A percentile compares a stretch with the other conserved stretches of the same genome.
Evolutionary conservation across 331 rosid species (phyloP).

Genomic region (Quercus phellos): DNA sequence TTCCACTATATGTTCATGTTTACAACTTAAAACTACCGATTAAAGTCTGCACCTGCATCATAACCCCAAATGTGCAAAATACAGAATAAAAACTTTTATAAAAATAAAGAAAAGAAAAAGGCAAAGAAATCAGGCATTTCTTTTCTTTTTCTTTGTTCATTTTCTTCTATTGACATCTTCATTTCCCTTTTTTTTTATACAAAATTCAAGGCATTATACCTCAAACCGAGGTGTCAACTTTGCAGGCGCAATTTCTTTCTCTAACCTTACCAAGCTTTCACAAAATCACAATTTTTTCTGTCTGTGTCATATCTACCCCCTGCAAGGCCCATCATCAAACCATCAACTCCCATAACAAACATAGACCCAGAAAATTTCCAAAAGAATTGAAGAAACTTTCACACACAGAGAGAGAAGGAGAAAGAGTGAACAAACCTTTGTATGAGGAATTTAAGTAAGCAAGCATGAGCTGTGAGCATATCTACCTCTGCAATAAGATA

Average conservation of each 20-base stretch:
- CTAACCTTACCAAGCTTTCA: neutral
- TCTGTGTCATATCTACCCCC: constrained; percentile 36
- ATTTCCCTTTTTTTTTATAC: constrained; percentile 30
- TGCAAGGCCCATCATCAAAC: constrained; percentile 27
- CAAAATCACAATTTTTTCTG: neutral
- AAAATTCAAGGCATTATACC: constrained; percentile 43
- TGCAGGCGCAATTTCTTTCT: constrained; percentile 6
- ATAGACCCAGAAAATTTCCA: neutral
- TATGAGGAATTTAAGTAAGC: neutral
- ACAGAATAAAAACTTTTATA: neutral
- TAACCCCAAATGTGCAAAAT: constrained; percentile 10
- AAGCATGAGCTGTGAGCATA: neutral
- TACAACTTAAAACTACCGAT: constrained; percentile 41
- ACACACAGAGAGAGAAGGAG: neutral
- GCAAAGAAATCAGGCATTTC: constrained; percentile 22
- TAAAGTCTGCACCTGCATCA: constrained; percentile 29
- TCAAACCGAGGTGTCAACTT: constrained; percentile 25
- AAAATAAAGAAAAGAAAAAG: neutral
- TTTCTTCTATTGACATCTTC: constrained; percentile 18
- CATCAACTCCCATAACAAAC: neutral
- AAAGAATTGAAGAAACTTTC: neutral
- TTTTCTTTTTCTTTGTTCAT: constrained; percentile 11
- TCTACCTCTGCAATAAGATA: neutral
- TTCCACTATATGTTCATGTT: constrained; percentile 38
- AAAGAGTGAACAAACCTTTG: neutral